Conservation (phyloP, 2,329 filamentous ascomycete species). For the Myriosclerotinia duriaeana region DNA sequence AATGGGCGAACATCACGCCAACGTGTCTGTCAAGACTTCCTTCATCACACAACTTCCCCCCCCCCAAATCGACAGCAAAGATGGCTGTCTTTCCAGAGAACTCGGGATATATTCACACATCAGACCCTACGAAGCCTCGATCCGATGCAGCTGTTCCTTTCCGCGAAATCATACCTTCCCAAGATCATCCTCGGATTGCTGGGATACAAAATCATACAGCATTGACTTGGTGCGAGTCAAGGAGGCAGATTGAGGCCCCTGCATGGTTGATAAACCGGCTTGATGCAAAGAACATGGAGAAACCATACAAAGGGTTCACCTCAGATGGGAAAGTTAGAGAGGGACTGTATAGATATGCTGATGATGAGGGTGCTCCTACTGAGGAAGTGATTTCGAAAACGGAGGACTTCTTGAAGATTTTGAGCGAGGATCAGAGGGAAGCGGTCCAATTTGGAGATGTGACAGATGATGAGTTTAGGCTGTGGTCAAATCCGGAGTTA, state of each 20-base stretch:
- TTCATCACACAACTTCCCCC: not conserved
- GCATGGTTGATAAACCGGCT: conserved; percentile 39
- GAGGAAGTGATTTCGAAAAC: conserved; percentile 31
- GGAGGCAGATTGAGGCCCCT: conserved; percentile 38
- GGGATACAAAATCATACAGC: conserved; percentile 37
- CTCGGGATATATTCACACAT: conserved; percentile 35
- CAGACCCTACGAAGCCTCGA: conserved; percentile 35
- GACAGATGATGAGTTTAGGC: conserved; percentile 36
- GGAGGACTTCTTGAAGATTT: conserved; percentile 28
- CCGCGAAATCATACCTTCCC: conserved; percentile 34
- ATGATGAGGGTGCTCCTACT: conserved; percentile 39
- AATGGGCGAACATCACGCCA: conserved; percentile 4
- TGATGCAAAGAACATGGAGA: conserved; percentile 38
- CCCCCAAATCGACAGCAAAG: conserved; percentile 20
- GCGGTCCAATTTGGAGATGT: conserved; percentile 34
- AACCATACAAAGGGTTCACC: conserved; percentile 39
- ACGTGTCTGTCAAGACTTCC: not conserved
- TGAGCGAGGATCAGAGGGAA: conserved; percentile 32
- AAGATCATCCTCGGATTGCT: conserved; percentile 34
- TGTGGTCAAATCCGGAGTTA: conserved; percentile 40
- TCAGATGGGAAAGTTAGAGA: conserved; percentile 36
- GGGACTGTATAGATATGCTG: conserved; percentile 34
- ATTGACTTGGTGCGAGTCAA: conserved; percentile 37
- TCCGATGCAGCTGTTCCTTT: conserved; percentile 38
- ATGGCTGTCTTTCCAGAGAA: conserved; percentile 33